Conservation (phyloP, 2,329 filamentous ascomycete species). For the Trichoderma cornu-damae region DNA sequence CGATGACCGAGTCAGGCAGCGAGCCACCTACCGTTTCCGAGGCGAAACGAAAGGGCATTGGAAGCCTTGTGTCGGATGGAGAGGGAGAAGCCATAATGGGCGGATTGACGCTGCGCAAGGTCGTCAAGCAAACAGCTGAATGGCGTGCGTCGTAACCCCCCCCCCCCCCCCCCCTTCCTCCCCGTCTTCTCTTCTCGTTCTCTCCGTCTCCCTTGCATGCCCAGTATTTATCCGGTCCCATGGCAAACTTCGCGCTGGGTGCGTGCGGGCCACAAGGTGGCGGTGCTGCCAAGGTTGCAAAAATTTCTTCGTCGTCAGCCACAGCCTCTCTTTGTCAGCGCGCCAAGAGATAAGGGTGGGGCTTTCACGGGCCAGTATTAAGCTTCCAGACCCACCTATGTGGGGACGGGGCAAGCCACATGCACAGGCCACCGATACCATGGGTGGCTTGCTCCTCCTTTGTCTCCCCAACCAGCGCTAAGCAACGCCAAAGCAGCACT, state of each 20-base stretch:
- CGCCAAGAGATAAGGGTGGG: conserved; percentile 17
- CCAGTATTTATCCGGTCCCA: background rate
- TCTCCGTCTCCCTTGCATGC: background rate
- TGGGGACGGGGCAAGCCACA: conserved; percentile 12
- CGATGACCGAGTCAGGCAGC: conserved; percentile 12
- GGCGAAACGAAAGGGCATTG: background rate
- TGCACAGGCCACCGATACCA: conserved; percentile 1
- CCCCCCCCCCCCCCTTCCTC: too few species aligned
- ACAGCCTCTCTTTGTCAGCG: conserved; percentile 15
- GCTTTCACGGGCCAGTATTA: conserved; percentile 9
- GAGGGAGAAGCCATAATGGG: background rate
- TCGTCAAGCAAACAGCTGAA: background rate
- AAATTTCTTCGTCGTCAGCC: conserved; percentile 14
- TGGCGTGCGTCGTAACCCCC: conserved; percentile 5
- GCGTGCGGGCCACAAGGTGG: conserved; percentile 1
- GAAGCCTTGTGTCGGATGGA: background rate
- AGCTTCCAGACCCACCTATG: background rate
- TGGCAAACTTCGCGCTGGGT: too few species aligned
- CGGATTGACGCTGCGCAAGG: too few species aligned
- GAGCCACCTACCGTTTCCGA: conserved; percentile 4
- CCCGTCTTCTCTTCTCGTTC: background rate
- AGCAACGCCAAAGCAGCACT: conserved; percentile 7
- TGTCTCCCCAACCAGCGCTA: conserved; percentile 1
- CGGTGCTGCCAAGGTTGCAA: conserved; percentile 13
- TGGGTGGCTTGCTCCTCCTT: conserved; percentile 8